These are phyloP conservation scores for Apocynum venetum DNA, from an alignment of 257 asterid genomes.

Conservation along the genomic window DNA sequence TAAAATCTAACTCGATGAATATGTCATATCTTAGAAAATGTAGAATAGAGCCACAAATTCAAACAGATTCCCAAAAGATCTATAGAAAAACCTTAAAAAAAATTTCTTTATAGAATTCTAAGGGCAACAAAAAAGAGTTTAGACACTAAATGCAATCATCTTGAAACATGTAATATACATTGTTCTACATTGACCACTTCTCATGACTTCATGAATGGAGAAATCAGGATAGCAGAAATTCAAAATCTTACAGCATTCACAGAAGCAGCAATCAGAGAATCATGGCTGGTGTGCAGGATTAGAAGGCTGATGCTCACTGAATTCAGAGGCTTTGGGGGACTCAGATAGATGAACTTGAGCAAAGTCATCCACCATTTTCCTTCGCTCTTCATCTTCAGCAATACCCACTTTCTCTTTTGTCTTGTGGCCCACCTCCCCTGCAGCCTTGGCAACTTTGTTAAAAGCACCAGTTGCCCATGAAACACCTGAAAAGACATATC, in stretches of 20 bases:
- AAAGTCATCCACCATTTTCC: constrained; percentile 79
- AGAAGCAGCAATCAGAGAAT: constrained; percentile 46
- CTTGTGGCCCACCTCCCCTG: constrained; percentile 85
- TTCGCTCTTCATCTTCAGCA: constrained; percentile 75
- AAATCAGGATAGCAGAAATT: constrained; percentile 12
- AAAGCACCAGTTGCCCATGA: constrained; percentile 90
- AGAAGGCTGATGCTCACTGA: constrained; percentile 49
- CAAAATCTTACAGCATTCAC: constrained; percentile 18
- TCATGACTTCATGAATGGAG: constrained; percentile 12
- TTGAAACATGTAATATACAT: constrained; percentile 29
- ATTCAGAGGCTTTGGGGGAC: constrained; percentile 60
- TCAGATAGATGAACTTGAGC: constrained; percentile 79
- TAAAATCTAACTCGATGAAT: neutral
- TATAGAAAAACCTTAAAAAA: neutral
- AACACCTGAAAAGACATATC: constrained; percentile 75
- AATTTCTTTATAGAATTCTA: neutral
- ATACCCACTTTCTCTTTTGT: constrained; percentile 75
- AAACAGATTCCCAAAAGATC: neutral
- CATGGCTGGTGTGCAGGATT: constrained; percentile 61
- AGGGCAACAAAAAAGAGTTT: neutral
- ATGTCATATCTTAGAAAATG: neutral
- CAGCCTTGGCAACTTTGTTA: constrained; percentile 70
- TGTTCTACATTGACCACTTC: constrained; percentile 28
- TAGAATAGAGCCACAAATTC: neutral
- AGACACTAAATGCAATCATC: constrained; percentile 7